Conservation (phyloP, 345 rosid genomes). For the Eutrema yunnanense region DNA sequence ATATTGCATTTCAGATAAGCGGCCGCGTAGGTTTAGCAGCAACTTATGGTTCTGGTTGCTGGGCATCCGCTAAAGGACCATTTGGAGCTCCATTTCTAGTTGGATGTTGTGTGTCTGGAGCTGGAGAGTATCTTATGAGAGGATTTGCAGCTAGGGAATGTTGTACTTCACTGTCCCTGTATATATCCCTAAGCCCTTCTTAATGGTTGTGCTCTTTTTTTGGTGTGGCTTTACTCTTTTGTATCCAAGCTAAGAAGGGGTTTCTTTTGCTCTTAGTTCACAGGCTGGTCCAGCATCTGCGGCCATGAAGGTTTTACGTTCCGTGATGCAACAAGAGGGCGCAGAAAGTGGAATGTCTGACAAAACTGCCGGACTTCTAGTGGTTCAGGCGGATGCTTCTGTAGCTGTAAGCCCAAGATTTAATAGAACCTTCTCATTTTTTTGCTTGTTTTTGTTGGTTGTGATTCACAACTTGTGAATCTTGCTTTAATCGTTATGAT, state of each 20-base stretch:
- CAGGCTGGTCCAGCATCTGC: conserved; percentile 95
- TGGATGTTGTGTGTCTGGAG: conserved; percentile 87
- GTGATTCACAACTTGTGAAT: neutral
- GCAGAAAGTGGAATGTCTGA: conserved; percentile 34
- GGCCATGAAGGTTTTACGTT: conserved; percentile 58
- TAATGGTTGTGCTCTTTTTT: neutral
- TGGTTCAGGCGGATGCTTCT: conserved; percentile 82
- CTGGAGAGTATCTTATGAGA: conserved; percentile 90
- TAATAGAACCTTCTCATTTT: neutral
- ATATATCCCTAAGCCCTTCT: conserved; percentile 19
- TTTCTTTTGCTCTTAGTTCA: conserved; percentile 44
- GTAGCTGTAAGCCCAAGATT: conserved; percentile 34
- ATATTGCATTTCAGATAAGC: conserved; percentile 43
- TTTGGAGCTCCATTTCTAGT: conserved; percentile 61
- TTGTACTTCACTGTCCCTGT: conserved; percentile 70
- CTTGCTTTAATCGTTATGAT: neutral
- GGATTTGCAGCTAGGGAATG: conserved; percentile 92
- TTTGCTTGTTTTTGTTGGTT: neutral
- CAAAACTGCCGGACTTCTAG: conserved; percentile 65
- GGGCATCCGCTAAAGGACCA: conserved; percentile 83
- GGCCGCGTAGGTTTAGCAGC: conserved; percentile 98
- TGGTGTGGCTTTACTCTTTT: neutral
- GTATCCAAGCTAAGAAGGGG: conserved; percentile 3
- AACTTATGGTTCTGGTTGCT: conserved; percentile 88
- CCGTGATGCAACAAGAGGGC: conserved; percentile 41